A percentile compares a stretch with the other conserved stretches of the same genome.
Evolutionary conservation across 2,329 filamentous ascomycete species (phyloP).

Genomic region (Drechslera avenae): DNA sequence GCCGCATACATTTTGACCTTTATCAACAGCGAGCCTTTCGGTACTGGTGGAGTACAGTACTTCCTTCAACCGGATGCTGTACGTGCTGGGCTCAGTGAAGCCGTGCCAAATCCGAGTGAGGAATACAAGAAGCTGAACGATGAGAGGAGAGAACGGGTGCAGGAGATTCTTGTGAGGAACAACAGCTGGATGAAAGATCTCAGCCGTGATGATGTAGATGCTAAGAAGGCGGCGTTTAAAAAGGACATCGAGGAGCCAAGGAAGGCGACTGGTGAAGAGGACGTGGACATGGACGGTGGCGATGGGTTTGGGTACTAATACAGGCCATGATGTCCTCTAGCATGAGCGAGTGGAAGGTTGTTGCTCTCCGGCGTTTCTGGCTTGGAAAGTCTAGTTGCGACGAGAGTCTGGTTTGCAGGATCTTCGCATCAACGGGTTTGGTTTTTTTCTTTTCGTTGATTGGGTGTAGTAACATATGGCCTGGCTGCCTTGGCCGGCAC

Average conservation of each 20-base stretch:
- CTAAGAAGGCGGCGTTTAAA: slow-evolving; percentile 46
- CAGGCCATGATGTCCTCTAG: neutral
- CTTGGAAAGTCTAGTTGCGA: slow-evolving; percentile 7
- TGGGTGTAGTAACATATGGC: slow-evolving; percentile 7
- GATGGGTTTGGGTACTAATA: slow-evolving; percentile 16
- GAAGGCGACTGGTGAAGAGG: slow-evolving; percentile 26
- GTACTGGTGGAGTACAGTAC: slow-evolving; percentile 46
- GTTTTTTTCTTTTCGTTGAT: neutral
- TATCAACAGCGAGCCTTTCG: slow-evolving; percentile 46
- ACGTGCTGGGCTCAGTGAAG: slow-evolving; percentile 44
- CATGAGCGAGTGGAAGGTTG: neutral
- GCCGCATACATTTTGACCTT: slow-evolving; percentile 52
- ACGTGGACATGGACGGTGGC: slow-evolving; percentile 43
- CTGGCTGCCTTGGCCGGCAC: slow-evolving; percentile 3
- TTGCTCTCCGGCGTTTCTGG: slow-evolving; percentile 5
- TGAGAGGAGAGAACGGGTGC: slow-evolving; percentile 43
- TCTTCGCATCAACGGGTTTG: neutral
- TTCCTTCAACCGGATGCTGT: slow-evolving; percentile 47
- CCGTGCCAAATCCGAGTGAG: slow-evolving; percentile 40
- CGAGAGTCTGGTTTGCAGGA: slow-evolving; percentile 3
- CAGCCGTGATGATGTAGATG: slow-evolving; percentile 54
- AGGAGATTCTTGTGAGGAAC: slow-evolving; percentile 52
- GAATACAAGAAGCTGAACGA: slow-evolving; percentile 38
- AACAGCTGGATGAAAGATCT: slow-evolving; percentile 55
- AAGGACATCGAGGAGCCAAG: slow-evolving; percentile 36